A percentile compares a stretch with the other conserved stretches of the same genome.
Evolutionary conservation across 345 rosid genomes (phyloP).

Genomic region (Angophora floribunda): DNA sequence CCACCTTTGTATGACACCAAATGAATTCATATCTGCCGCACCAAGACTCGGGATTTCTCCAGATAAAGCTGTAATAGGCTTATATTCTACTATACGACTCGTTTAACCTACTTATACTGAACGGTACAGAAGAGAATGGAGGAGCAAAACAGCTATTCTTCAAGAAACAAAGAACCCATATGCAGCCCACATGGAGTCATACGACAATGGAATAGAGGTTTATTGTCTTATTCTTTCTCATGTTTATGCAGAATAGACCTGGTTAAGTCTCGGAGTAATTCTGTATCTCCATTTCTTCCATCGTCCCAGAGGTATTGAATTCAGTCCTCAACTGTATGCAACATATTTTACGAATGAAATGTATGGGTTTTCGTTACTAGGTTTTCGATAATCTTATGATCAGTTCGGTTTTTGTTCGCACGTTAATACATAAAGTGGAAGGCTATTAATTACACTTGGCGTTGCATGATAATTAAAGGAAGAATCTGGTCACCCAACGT

Average conservation of each 20-base stretch:
- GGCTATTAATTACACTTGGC: neutral
- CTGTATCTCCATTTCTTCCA: too few species aligned
- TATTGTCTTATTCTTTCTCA: neutral
- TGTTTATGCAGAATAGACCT: too few species aligned
- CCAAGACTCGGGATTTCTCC: neutral
- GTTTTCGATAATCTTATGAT: neutral
- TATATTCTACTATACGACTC: neutral
- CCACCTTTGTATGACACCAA: neutral
- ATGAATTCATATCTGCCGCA: neutral
- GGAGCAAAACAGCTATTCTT: neutral
- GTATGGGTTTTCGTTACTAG: neutral
- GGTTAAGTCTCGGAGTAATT: neutral
- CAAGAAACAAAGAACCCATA: neutral
- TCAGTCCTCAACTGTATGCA: neutral
- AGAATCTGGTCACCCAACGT: too few species aligned
- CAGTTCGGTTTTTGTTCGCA: neutral
- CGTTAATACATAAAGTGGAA: too few species aligned
- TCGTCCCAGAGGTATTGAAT: too few species aligned
- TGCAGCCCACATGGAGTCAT: neutral
- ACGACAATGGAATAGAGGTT: neutral
- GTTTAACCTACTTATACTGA: neutral
- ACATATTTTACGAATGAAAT: neutral
- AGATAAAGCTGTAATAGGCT: neutral
- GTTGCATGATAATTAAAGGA: too few species aligned
- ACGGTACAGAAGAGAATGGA: neutral